Base-by-base conservation (phyloP, 345 rosid genomes). In the Nephelium lappaceum region DNA sequence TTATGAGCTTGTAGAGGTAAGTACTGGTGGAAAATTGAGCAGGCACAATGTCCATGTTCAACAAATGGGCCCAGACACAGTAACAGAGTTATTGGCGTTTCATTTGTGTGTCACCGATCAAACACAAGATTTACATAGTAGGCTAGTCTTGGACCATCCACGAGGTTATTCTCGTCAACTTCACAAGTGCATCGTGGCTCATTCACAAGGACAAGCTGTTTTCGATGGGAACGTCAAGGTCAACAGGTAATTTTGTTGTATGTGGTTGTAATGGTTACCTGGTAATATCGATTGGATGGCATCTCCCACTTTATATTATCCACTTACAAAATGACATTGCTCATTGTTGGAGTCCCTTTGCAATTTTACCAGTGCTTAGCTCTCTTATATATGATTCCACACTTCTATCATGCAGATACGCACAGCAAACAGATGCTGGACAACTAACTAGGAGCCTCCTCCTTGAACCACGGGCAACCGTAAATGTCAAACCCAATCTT, bases 151-250 rank as follows among this genome's bases (percentile, higher is more conserved):
- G 85, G 99, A 96, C 86, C 94, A 94, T 90, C 99, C 98, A 8
- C 85, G 89, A 53, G 99, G 97, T 77, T 76, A 67, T 83, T 83
- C 94, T 11, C 89, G 84, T 36, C 99, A 96, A 79, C 93, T 96
- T 78, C 99, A 93, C 80, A 94, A 96, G 87, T 96, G 97, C 77
- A 96, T 96, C 10, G 97, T 96, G 77, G 99, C 92, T 81, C 91
- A 94, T 87, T 88, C 98, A 7, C 84, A 74, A 68, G 97, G 97
- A 67, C 99, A 93, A 85, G 97, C 97, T 49, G 97, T 96, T 77
- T 94, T 96, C 51, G 97, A 96, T 79, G 98, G 99, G 85, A 94
- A 94, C 39, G 86, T 94, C 27, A 85, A 86, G 83, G 97, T 96
- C 57, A 94, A 96, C 92, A 91, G 87, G 99, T 96, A 86, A 68